Conservation (phyloP, 176 grass and related monocot genomes). For the Sorghum bicolor region DNA sequence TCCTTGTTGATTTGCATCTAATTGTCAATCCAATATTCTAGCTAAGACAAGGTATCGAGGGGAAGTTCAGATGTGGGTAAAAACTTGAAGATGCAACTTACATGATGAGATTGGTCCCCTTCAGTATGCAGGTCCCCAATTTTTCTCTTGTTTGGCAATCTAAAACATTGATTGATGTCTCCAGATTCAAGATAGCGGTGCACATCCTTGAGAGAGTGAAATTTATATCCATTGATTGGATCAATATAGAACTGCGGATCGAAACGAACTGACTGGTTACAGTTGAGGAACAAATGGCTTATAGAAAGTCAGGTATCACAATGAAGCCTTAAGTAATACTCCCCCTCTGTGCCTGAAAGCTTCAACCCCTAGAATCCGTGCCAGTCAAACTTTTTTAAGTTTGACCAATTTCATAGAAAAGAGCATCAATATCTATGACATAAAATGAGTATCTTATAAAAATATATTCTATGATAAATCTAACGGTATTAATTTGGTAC, state of each 20-base stretch:
- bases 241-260: conserved; percentile 72
- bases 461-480: no score
- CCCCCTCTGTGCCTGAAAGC: no score
- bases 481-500: no score
- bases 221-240: conserved; percentile 58
- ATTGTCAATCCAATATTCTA: conserved; percentile 9
- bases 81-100: conserved; percentile 37
- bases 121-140: conserved; percentile 17
- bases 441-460: no score
- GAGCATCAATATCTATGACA: no score
- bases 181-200: conserved; percentile 49
- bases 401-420: no score
- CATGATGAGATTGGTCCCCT: conserved; percentile 33
- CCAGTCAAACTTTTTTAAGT: no score
- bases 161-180: conserved; percentile 34
- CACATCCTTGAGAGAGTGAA: conserved; percentile 54
- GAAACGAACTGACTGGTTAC: conserved; percentile 9
- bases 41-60: background rate
- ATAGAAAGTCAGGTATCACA: conserved; percentile 23
- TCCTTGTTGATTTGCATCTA: background rate
- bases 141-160: conserved; percentile 49
- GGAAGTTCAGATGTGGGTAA: background rate
- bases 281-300: conserved; percentile 2
- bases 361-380: no score
- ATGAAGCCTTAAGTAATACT: conserved; percentile 2